Conservation (phyloP, 106 monocot genomes). For the Gastrodia elata region DNA sequence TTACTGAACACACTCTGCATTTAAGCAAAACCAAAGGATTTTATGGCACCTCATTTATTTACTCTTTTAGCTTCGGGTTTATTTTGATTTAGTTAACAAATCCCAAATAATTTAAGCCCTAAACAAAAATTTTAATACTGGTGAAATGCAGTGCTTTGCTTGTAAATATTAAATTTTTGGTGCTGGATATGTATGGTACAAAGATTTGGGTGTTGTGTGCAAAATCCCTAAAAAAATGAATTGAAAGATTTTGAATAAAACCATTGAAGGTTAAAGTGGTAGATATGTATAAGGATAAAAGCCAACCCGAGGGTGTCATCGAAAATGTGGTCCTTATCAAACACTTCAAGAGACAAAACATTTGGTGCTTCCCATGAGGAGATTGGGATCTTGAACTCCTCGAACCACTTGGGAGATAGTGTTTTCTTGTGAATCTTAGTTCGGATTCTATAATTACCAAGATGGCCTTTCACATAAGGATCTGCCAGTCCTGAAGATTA, state of each 20-base stretch:
- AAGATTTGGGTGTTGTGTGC: not conserved
- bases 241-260: too few relatives aligned
- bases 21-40: not conserved
- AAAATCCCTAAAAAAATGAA: not conserved
- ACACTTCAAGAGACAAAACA: constrained; percentile 53
- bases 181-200: not conserved
- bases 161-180: not conserved
- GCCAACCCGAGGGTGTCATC: constrained; percentile 78
- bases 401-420: constrained; percentile 71
- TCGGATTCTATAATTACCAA: constrained; percentile 59
- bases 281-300: too few relatives aligned
- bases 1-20: constrained; percentile 47
- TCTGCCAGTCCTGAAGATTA: constrained; percentile 63
- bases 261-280: too few relatives aligned
- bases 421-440: constrained; percentile 81
- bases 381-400: constrained; percentile 82
- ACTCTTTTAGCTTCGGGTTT: too few relatives aligned
- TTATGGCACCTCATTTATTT: too few relatives aligned
- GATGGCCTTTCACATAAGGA: constrained; percentile 82
- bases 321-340: constrained; percentile 84
- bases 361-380: constrained; percentile 75
- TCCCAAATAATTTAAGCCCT: too few relatives aligned
- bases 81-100: too few relatives aligned
- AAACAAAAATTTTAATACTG: not conserved
- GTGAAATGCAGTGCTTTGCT: not conserved